Evolutionary conservation across 345 rosid species (phyloP).

Genomic region (Moringa oleifera): DNA sequence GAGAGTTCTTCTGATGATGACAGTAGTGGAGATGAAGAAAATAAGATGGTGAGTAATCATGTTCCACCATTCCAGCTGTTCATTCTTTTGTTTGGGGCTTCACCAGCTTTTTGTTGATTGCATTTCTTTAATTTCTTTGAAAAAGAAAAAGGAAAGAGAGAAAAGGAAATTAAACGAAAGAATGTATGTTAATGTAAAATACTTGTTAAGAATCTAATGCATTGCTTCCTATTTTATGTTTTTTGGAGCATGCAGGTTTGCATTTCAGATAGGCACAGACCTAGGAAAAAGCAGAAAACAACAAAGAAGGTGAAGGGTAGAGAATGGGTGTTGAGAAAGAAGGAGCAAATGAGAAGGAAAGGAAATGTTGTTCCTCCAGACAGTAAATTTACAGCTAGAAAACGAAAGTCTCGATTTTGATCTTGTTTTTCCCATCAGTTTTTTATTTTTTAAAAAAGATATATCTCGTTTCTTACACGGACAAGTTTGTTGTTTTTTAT

Average conservation of each 20-base stretch:
- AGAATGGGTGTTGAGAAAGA: slow-evolving; percentile 81
- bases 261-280: slow-evolving; percentile 68
- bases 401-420: slow-evolving; percentile 76
- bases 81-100: not conserved
- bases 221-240: not conserved
- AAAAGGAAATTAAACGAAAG: no score
- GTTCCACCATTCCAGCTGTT: not conserved
- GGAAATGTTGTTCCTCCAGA: slow-evolving; percentile 74
- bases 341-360: slow-evolving; percentile 78
- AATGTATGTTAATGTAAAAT: not conserved
- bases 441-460: no score
- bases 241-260: slow-evolving; percentile 36
- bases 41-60: slow-evolving; percentile 39
- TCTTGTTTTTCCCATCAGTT: no score
- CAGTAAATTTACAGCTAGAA: slow-evolving; percentile 74
- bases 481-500: no score
- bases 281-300: slow-evolving; percentile 68
- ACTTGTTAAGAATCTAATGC: not conserved
- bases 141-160: not conserved
- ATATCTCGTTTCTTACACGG: no score
- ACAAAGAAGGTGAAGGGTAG: slow-evolving; percentile 65
- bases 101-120: not conserved
- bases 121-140: not conserved
- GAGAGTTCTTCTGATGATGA: slow-evolving; percentile 69
- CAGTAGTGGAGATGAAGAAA: slow-evolving; percentile 55